These are phyloP conservation scores for Fusarium sp. DNA, from an alignment of 2,329 filamentous ascomycete genomes.

Conservation along the genomic window DNA sequence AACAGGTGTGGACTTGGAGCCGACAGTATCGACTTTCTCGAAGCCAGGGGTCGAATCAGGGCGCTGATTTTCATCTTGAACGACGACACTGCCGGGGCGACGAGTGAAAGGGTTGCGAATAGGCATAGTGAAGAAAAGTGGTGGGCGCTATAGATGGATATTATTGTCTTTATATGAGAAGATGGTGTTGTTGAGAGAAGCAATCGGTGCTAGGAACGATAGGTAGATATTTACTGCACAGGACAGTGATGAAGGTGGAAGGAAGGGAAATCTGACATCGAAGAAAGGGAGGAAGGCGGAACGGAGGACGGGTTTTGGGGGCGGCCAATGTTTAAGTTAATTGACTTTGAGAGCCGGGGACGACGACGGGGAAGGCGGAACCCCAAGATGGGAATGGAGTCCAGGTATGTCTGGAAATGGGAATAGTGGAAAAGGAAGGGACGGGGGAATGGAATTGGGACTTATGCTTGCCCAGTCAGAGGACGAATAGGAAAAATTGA, in stretches of 20 bases:
- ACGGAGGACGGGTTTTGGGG: slow-evolving; percentile 19
- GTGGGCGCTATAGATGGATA: slow-evolving; percentile 16
- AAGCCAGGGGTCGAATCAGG: slow-evolving; percentile 62
- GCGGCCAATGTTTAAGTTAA: slow-evolving; percentile 38
- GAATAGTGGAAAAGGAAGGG: not conserved
- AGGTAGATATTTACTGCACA: not conserved
- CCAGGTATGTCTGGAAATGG: not conserved
- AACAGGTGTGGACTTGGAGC: slow-evolving; percentile 71
- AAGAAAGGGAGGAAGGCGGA: slow-evolving; percentile 7
- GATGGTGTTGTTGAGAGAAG: slow-evolving; percentile 13
- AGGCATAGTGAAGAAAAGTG: slow-evolving; percentile 63
- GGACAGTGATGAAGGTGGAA: not conserved
- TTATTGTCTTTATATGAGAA: slow-evolving; percentile 20
- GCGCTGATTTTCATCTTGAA: slow-evolving; percentile 66
- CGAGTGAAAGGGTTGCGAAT: slow-evolving; percentile 80
- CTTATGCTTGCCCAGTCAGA: slow-evolving; percentile 6
- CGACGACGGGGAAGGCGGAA: slow-evolving; percentile 29
- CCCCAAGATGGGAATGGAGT: slow-evolving; percentile 18
- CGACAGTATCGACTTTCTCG: slow-evolving; percentile 72
- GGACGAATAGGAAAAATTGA: slow-evolving; percentile 2
- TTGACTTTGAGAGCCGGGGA: slow-evolving; percentile 40
- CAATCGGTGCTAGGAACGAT: not conserved
- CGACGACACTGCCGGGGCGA: slow-evolving; percentile 62
- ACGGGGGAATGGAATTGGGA: slow-evolving; percentile 12
- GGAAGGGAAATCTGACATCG: slow-evolving; percentile 20